phyloP scores from a whole-genome alignment of 169 alveolate species.

The Cryptosporidium parvum region DNA sequence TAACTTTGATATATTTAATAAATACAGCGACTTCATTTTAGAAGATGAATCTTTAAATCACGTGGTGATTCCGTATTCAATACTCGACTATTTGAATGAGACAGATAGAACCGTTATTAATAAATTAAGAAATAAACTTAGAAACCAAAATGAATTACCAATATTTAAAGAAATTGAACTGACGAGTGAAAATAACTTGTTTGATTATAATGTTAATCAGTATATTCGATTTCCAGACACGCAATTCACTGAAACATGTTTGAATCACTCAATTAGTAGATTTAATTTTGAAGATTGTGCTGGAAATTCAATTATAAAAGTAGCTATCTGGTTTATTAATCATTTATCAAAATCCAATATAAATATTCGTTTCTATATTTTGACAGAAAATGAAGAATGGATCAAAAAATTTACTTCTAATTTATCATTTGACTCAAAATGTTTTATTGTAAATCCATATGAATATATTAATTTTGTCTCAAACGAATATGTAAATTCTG shows the following conservation, averaged over 20 bases:
- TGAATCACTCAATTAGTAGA: background rate
- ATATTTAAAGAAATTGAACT: background rate
- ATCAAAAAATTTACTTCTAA: slow-evolving; percentile 37
- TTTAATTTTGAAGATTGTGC: slow-evolving; percentile 14
- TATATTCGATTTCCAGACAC: slow-evolving; percentile 58
- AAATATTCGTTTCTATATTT: slow-evolving; percentile 69
- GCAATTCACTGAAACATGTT: slow-evolving; percentile 33
- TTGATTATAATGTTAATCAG: background rate
- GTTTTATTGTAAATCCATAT: slow-evolving; percentile 62
- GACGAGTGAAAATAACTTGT: background rate
- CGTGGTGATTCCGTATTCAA: slow-evolving; percentile 72
- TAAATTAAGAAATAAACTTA: slow-evolving; percentile 54
- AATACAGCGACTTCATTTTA: slow-evolving; percentile 66
- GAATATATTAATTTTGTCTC: slow-evolving; percentile 74
- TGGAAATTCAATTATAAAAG: slow-evolving; percentile 25
- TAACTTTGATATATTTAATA: slow-evolving; percentile 21
- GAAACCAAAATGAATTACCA: slow-evolving; percentile 17
- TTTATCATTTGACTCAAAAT: slow-evolving; percentile 2
- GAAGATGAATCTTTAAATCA: slow-evolving; percentile 77
- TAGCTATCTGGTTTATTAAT: slow-evolving; percentile 66
- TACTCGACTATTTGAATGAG: slow-evolving; percentile 74
- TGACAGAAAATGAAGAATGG: slow-evolving; percentile 70
- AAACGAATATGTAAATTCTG: slow-evolving; percentile 68
- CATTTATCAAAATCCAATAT: slow-evolving; percentile 65
- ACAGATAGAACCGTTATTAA: slow-evolving; percentile 63